Evolutionary conservation across 2,329 filamentous ascomycete genomes (phyloP).

Genomic region (Botryotinia convoluta): DNA sequence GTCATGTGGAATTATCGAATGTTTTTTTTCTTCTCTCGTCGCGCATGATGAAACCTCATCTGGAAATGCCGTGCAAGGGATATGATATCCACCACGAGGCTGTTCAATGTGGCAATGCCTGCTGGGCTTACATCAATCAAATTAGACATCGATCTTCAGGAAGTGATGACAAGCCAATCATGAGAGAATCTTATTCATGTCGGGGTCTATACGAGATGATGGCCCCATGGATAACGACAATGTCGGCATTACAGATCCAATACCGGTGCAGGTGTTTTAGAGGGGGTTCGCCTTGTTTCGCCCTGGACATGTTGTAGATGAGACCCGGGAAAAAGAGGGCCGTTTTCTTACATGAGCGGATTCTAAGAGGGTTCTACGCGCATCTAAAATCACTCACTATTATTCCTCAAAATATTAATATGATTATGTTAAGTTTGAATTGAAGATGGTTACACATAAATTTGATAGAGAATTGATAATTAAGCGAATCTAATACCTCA

Average conservation of each 20-base stretch:
- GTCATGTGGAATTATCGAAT: background rate
- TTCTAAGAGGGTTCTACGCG: background rate
- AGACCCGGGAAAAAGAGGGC: background rate
- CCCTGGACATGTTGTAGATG: background rate
- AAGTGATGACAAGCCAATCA: background rate
- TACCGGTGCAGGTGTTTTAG: background rate
- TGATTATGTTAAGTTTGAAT: background rate
- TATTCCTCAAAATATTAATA: background rate
- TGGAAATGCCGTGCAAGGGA: background rate
- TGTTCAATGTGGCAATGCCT: background rate
- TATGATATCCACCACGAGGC: conserved; percentile 1
- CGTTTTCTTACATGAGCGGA: background rate
- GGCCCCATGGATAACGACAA: conserved; percentile 4
- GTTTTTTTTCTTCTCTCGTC: background rate
- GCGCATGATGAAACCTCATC: background rate
- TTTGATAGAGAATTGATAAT: background rate
- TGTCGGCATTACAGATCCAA: background rate
- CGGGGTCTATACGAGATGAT: conserved; percentile 7
- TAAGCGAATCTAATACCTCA: background rate
- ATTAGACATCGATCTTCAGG: background rate
- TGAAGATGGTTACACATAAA: background rate
- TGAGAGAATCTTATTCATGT: background rate
- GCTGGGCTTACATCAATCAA: background rate
- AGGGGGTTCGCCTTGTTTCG: background rate
- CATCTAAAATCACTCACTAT: background rate